Evolutionary conservation across 1,284 basidiomycete species (phyloP), one percentile per base, ranked within the genome.

Genomic region (Rhizoctonia solani): DNA sequence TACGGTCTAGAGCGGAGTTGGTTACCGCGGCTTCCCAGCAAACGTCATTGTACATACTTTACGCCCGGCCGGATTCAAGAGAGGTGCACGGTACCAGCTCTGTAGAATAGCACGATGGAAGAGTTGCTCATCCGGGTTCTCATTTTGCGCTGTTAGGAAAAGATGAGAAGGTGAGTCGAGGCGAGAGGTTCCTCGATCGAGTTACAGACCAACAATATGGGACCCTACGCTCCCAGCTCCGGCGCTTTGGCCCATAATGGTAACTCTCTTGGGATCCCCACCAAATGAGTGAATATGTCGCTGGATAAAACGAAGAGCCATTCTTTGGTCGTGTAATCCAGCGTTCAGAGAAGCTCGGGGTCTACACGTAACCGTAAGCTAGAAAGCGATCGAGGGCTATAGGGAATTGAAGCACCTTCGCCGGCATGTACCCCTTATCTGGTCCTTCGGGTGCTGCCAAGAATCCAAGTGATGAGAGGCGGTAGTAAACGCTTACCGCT

Each of bases 251-350:
- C 53, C 65, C 52, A 65, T 63, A 49, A 56, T 65, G 2, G 69
- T 66, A 23, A 66, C 52, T 42, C 74, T 74, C 54, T 59, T 42
- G 14, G 59, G 44, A 63, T 76, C 72, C 9, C 75, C 75, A 14
- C 74, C 74, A 59, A 75, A 76, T 5, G 58, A 71, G 23, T 58
- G 52, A 39, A 76, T 73, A 34, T 75, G 73, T 13, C 68, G n/a
- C 23, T 74, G 71, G 21, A 75, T 69, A 74, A 76, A 77, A 9
- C 73, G 59, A n/a, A 77, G 63, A 2, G 73, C 11, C 41, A 79
- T 69, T 1, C 82, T 75, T 71, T 89, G 85, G 74, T 89, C 88
- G 30, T 77, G 76, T 71, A 88, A 83, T 0, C 87, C 87, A 8
- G 79, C 83, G 70, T 89, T 87, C 65, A 83, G 74, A 72, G 85